Evolutionary conservation across 371 early-diverging fungal genomes (phyloP).

Genomic region (Haplosporangium sp.): DNA sequence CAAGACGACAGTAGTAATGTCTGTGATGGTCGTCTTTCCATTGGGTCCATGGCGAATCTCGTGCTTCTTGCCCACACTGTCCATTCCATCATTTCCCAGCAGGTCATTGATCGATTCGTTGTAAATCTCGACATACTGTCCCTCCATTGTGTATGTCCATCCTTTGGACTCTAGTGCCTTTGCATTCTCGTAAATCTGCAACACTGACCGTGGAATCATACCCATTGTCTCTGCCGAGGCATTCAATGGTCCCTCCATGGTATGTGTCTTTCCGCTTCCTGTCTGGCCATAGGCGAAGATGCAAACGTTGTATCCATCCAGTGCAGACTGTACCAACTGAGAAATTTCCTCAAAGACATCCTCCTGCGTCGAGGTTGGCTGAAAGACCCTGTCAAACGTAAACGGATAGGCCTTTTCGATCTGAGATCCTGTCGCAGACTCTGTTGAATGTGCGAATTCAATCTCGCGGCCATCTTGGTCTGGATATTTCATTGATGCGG

Average conservation of each 20-base stretch:
- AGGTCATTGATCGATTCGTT: conserved; percentile 96
- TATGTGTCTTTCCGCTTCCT: conserved; percentile 96
- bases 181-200: conserved; percentile 86
- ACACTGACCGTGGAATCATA: conserved; percentile 92
- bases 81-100: conserved; percentile 60
- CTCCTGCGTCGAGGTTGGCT: conserved; percentile 75
- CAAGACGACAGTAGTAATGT: conserved; percentile 72
- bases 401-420: conserved; percentile 74
- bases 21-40: conserved; percentile 84
- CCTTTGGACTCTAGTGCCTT: conserved; percentile 80
- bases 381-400: conserved; percentile 85
- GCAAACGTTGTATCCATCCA: conserved; percentile 98
- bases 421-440: conserved; percentile 45
- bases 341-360: conserved; percentile 95
- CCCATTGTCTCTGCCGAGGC: conserved; percentile 65
- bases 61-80: conserved; percentile 66
- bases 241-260: conserved; percentile 80
- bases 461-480: conserved; percentile 65
- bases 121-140: conserved; percentile 95
- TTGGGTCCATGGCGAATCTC: conserved; percentile 84
- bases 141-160: conserved; percentile 90
- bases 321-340: conserved; percentile 93
- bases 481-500: conserved; percentile 55
- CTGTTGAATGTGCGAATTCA: conserved; percentile 60
- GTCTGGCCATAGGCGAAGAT: conserved; percentile 99